These are phyloP conservation scores for Phytophthora lateralis DNA, from an alignment of 352 stramenopile genomes.

Conservation along the genomic window DNA sequence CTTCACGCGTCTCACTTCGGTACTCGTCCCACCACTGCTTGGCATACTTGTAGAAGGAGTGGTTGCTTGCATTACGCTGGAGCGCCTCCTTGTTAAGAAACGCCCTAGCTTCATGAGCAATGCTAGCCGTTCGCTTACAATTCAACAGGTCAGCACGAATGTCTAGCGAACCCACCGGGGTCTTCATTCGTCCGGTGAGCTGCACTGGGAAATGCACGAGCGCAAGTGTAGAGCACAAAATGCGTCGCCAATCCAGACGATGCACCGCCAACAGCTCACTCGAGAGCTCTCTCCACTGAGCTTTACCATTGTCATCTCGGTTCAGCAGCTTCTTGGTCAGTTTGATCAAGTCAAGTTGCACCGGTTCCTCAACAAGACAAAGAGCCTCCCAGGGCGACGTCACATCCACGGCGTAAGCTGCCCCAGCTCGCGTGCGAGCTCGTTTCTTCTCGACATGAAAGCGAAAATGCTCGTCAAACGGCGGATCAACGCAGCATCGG, in stretches of 20 bases:
- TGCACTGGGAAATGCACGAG: conserved; percentile 75
- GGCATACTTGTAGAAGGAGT: conserved; percentile 82
- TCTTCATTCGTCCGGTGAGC: conserved; percentile 71
- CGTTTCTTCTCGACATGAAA: conserved; percentile 52
- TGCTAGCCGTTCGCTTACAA: conserved; percentile 49
- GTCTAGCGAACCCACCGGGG: conserved; percentile 68
- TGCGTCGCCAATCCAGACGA: conserved; percentile 76
- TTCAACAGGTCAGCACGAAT: conserved; percentile 71
- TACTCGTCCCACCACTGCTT: conserved; percentile 89
- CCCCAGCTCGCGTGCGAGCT: conserved; percentile 29
- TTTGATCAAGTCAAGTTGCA: conserved; percentile 71
- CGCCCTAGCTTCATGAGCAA: conserved; percentile 45
- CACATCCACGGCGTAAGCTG: conserved; percentile 60
- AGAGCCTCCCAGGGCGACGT: conserved; percentile 69
- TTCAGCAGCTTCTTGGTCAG: conserved; percentile 52
- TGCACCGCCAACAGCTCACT: conserved; percentile 71
- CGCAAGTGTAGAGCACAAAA: conserved; percentile 71
- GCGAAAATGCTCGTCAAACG: conserved; percentile 75
- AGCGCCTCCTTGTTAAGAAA: conserved; percentile 68
- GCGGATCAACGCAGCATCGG: conserved; percentile 57
- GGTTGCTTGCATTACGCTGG: conserved; percentile 53
- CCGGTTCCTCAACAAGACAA: conserved; percentile 64
- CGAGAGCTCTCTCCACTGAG: conserved; percentile 51
- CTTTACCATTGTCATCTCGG: conserved; percentile 14
- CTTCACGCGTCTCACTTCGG: conserved; percentile 39